Evolutionary conservation across 768 basidiomycete genomes (phyloP), one percentile per base, ranked within the genome.

Genomic region (Russula vinacea): DNA sequence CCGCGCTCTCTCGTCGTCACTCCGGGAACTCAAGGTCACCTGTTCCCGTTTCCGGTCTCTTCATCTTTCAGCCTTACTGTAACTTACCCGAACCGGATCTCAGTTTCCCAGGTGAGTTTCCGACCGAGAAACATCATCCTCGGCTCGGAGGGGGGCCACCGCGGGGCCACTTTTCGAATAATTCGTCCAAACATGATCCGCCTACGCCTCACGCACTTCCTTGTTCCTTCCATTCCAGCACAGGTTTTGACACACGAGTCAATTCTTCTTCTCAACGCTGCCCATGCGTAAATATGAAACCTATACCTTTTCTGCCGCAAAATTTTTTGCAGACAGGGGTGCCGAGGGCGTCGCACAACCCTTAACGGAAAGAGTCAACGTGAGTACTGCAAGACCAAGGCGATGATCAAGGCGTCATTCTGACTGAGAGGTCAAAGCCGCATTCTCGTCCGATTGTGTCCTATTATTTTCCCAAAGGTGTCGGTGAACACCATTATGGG

Each of bases 401-500:
- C 44, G 47, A 44, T 32, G 16, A 24, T 14, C 19, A 13, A 57
- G 4, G 19, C 35, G 52, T 60, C 24, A 40, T 56, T 19, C 14
- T 42, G 47, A 32, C 56, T 50, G 58, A 24, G 56, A 29, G 39
- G 40, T 5, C 16, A 40, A 60, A 88, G 84, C 80, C 89, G 3
- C 92, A 96, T 77, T 92, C 90, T 51, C 82, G 88, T 24, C 91
- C 93, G 0, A 86, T 91, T 68, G 97, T 99, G 10, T 94, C 95
- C 2, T 99, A 98, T 75, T 99, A 95, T 77, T 94, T 90, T 70
- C 94, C 97, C 0, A 89, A 90, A 76, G 92, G 88, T 55, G 90
- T 98, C 2, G 97, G 97, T 3, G 88, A 90, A 66, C 92, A 94
- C 74, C 97, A 99, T 74, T 99, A 98, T 78, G 96, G 96, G 66